Evolutionary conservation across 2,329 filamentous ascomycete genomes (phyloP), one percentile per base, ranked within the genome.

Genomic region (Plectosphaerella sp.): DNA sequence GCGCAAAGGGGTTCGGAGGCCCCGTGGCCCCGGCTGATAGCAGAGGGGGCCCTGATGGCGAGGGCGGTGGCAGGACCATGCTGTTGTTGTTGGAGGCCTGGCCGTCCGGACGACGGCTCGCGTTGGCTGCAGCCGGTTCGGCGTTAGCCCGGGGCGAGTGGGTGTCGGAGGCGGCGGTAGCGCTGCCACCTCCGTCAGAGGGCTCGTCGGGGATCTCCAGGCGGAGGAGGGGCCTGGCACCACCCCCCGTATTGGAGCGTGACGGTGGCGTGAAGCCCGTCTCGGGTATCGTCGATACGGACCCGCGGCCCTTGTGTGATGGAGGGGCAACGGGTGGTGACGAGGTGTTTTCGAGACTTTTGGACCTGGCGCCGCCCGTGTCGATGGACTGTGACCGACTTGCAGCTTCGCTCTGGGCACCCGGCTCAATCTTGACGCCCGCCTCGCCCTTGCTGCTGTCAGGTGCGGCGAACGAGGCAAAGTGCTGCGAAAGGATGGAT

Each of bases 121-220:
- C 78, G 46, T 83, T 81, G 3, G 82, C 79, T 7, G 85, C 82
- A 2, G 77, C 74, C n/a, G 48, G 24, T 42, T 81, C 80, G 42
- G 75, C 77, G 16, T 81, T 77, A 39, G 83, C 83, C 42, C 81
- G 80, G 33, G 87, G 69, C 63, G 88, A 74, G 67, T 82, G 67
- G 67, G 88, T 89, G 51, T 89, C 89, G 10, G 48, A 49, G 25
- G 39, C 48, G 46, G 79, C 89, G 3, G 88, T 89, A 45, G 84
- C 87, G 55, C 82, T 87, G 52, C 85, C 89, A 45, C 80, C 84
- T 45, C 75, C 75, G 60, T 96, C 91, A 10, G 91, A 95, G 41
- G 86, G 84, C 62, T 96, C 94, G 59, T 91, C 93, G 0, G 94
- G 94, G 62, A 99, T 99, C 64, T 97, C 91, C 5, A 99, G 91